phyloP scores from a whole-genome alignment of 257 asterid species.

The Solanum sejunctum region DNA sequence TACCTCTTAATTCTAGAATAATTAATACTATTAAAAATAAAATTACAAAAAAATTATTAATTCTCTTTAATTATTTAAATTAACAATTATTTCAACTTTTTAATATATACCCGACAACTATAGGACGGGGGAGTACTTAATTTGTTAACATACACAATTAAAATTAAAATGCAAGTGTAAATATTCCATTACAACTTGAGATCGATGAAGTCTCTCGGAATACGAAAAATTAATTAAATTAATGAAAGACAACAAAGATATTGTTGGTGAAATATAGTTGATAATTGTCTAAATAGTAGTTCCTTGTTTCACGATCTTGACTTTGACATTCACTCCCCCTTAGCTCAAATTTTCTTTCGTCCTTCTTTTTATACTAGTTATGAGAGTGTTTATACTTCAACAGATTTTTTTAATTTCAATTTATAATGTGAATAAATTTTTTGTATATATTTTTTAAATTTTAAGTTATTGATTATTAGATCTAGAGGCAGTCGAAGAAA shows the following conservation, averaged over 20 bases:
- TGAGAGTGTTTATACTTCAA: too few species aligned
- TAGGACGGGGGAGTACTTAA: not conserved
- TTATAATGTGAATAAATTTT: too few species aligned
- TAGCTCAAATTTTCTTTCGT: not conserved
- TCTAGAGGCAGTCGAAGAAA: too few species aligned
- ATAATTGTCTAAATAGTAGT: not conserved
- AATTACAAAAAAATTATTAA: too few species aligned
- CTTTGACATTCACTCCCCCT: not conserved
- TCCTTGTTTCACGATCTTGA: not conserved
- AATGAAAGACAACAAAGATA: not conserved
- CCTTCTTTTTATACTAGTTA: not conserved
- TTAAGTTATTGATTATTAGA: too few species aligned
- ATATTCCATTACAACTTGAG: not conserved
- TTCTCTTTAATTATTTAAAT: too few species aligned
- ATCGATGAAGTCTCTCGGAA: not conserved
- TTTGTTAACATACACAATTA: not conserved
- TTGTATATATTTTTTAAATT: too few species aligned
- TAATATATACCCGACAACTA: too few species aligned
- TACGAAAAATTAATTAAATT: not conserved
- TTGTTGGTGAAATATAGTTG: not conserved
- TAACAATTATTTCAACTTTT: too few species aligned
- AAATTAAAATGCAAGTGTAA: not conserved
- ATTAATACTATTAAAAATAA: too few species aligned
- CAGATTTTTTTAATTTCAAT: too few species aligned
- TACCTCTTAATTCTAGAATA: too few species aligned